These are phyloP conservation scores for Starmerella scarabaei DNA, from an alignment of 805 yeast genomes.

Conservation along the genomic window DNA sequence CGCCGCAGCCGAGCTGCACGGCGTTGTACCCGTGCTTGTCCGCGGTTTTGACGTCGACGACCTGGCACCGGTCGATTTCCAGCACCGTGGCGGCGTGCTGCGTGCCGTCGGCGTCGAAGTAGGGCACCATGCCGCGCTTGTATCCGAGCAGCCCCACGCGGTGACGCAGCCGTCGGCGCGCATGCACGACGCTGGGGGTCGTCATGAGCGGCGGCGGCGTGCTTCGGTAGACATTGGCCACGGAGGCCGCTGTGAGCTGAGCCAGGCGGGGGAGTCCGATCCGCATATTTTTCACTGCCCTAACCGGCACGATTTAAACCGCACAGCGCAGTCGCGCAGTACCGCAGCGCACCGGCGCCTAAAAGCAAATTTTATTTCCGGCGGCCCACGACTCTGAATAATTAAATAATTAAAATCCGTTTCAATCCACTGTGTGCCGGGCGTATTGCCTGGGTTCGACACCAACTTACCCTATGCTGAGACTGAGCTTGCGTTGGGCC, in stretches of 20 bases:
- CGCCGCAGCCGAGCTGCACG: constrained; percentile 76
- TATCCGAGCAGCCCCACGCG: constrained; percentile 78
- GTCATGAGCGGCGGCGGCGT: constrained; percentile 44
- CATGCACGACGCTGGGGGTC: constrained; percentile 54
- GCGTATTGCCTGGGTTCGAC: no score
- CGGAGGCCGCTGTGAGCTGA: constrained; percentile 26
- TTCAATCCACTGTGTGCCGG: no score
- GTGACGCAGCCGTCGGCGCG: constrained; percentile 54
- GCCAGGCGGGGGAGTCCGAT: constrained; percentile 18
- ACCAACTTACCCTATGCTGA: background rate
- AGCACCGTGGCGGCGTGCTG: constrained; percentile 75
- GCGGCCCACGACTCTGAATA: no score
- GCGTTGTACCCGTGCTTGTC: constrained; percentile 73
- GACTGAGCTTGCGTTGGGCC: background rate
- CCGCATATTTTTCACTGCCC: no score
- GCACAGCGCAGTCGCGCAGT: no score
- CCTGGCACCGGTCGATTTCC: constrained; percentile 81
- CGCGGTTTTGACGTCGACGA: constrained; percentile 53
- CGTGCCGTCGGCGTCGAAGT: constrained; percentile 53
- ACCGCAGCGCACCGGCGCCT: no score
- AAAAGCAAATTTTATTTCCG: no score
- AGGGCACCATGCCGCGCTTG: constrained; percentile 80
- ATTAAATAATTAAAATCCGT: no score
- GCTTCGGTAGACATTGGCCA: constrained; percentile 26
- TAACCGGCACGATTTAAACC: no score